A percentile compares a stretch with the other conserved stretches of the same genome.
phyloP scores from a whole-genome alignment of 371 early-diverging fungal species.

The Saksenaea vasiformis region DNA sequence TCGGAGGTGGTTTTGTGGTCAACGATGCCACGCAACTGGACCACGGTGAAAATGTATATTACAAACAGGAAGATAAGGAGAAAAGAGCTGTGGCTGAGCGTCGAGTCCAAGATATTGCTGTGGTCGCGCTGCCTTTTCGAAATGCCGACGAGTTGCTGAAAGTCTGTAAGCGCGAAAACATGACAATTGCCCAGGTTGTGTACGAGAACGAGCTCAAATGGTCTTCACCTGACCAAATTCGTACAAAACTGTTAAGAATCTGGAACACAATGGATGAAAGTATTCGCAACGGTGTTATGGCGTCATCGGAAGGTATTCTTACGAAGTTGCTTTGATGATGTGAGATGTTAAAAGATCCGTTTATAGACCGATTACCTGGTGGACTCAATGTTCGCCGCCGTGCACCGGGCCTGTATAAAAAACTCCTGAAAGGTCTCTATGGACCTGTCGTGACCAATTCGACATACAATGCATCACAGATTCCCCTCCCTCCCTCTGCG shows the following conservation, averaged over 20 bases:
- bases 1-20: conserved; percentile 96
- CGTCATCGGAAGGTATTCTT: conserved; percentile 33
- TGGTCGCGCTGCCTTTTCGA: conserved; percentile 84
- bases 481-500: conserved; percentile 13
- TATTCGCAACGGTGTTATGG: conserved; percentile 76
- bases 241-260: conserved; percentile 69
- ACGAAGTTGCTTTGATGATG: not conserved
- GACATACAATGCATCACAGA: conserved; percentile 30
- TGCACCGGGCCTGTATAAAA: conserved; percentile 86
- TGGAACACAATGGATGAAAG: conserved; percentile 95
- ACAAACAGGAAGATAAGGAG: conserved; percentile 54
- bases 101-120: conserved; percentile 70
- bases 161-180: conserved; percentile 79
- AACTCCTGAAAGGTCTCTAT: conserved; percentile 81
- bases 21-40: conserved; percentile 84
- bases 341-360: not conserved
- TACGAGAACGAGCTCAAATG: conserved; percentile 93
- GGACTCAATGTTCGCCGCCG: conserved; percentile 82
- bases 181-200: conserved; percentile 96
- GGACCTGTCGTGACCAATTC: conserved; percentile 33
- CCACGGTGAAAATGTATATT: conserved; percentile 88
- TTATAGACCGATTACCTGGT: conserved; percentile 73
- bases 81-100: conserved; percentile 36
- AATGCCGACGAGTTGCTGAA: conserved; percentile 79
- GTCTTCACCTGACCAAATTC: conserved; percentile 80